Evolutionary conservation across 225 moss, liverwort and hornwort genomes (phyloP), one percentile per base, ranked within the genome.

Genomic region (Ulota crispa): DNA sequence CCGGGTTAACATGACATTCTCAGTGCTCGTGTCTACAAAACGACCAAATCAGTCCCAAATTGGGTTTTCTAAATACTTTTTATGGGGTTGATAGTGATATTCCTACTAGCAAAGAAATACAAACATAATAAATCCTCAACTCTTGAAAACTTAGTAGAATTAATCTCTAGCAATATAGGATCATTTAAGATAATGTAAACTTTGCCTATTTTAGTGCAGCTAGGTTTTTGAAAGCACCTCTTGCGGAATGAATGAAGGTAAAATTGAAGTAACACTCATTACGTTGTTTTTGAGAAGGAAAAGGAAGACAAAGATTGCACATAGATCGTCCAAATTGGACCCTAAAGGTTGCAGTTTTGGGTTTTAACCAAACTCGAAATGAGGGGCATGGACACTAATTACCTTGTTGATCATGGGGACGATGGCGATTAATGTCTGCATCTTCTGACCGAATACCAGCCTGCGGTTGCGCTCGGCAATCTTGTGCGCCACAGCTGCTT

Each of bases 371-470:
- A 52, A 28, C 31, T 32, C 53, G 55, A n/a, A 60, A 23, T 9
- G n/a, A 24, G 24, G 24, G 20, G 14, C 31, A 53, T 56, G 53
- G 7, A 15, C 31, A 59, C 41, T 11, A 66, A n/a, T n/a, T n/a
- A 89, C 89, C 89, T 89, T 89, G 62, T 83, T 81, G 30, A 76
- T 85, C 64, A 85, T 85, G 68, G 89, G 89, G 43, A 89, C 83
- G 39, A 89, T 76, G 55, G 87, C 72, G 65, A 78, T 87, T 76
- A 89, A 72, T 32, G 85, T 85, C 23, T 85, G 75, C 78, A 89
- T 7, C 57, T 85, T 87, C 0, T 55, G 26, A 31, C 81, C 83
- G 24, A 89, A 78, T 28, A 81, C 83, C 27, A 5, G 24, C 50
- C 89, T 78, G 28, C 89, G 85, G 41, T 36, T 55, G 6, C 81